phyloP scores from a whole-genome alignment of 208 protist genomes.

The Trypanosoma mega region DNA sequence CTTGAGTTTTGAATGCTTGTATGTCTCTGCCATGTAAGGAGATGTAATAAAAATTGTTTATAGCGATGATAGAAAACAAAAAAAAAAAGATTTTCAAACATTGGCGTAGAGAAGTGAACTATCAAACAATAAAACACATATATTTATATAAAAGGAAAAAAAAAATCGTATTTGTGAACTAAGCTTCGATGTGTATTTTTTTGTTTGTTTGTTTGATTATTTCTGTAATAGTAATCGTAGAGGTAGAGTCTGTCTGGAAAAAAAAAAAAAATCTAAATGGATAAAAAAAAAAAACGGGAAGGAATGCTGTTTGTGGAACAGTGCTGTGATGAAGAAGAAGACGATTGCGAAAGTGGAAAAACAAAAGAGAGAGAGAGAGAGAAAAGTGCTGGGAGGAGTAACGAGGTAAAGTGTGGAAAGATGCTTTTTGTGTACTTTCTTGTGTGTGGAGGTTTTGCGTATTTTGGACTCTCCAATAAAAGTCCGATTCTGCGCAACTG shows the following conservation, averaged over 20 bases:
- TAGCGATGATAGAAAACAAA: neutral
- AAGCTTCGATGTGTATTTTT: neutral
- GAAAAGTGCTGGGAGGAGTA: too few species aligned
- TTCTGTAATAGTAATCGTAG: neutral
- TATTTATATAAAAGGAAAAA: neutral
- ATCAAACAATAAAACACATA: too few species aligned
- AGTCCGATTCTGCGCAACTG: too few species aligned
- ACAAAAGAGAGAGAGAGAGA: too few species aligned
- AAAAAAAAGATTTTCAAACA: conserved; percentile 1
- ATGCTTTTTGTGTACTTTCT: too few species aligned
- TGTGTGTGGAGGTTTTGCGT: too few species aligned
- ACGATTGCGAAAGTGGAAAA: too few species aligned
- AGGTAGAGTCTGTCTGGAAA: neutral
- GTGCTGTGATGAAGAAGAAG: neutral
- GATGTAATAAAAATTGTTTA: neutral
- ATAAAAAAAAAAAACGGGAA: neutral
- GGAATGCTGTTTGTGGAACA: neutral
- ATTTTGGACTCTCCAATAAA: too few species aligned
- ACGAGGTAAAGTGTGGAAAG: too few species aligned
- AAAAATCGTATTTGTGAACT: neutral
- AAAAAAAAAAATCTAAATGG: neutral
- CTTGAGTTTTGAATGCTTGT: too few species aligned
- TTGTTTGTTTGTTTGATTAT: neutral
- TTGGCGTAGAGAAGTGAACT: too few species aligned
- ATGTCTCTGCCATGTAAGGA: too few species aligned